Base-by-base conservation (phyloP, 352 stramenopile genomes). In the Globisporangium megalacanthum region DNA sequence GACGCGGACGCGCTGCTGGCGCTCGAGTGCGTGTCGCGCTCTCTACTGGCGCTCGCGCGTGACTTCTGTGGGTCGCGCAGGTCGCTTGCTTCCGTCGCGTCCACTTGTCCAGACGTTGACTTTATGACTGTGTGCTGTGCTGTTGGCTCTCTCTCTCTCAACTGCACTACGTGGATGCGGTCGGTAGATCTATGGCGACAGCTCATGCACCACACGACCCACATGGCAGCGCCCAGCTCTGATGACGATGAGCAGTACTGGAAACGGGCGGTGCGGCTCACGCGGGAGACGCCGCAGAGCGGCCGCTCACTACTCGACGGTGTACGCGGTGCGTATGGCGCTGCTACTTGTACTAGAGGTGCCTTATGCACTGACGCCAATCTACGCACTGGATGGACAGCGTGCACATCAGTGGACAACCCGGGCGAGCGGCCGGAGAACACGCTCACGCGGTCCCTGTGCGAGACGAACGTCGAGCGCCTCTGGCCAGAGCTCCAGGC, bases 361-460 rank as follows among this genome's bases (percentile, higher is more conserved):
- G 11, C 0, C 6, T 8, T n/a, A 35, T 49, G 37, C 10, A 25
- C 15, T 20, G 13, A 13, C 9, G n/a, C 10, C 6, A 20, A 20
- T 29, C 5, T 5, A 29, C 4, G 25, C 25, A 29, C 25, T 29
- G 25, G 25, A 29, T 36, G 20, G 17, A 42, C 46, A 83, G 74
- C 67, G 5, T 84, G 65, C 53, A 78, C 72, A 36, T 82, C 72
- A 1, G 68, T 81, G 44, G 75, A 84, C 51, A 72, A 82, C 56
- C 56, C 56, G 39, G 79, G 76, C 41, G 75, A 84, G 55, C 68
- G 66, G 20, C 67, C 72, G 0, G 70, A 72, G 22, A 84, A 84
- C 56, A 80, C 75, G 44, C 58, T 82, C 45, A 75, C 59, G 31
- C 63, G 60, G 29, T 82, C 75, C 10, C 14, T 53, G 41, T 82